Conservation (phyloP, 805 yeast genomes). For the Blastobotrys mokoenaii region DNA sequence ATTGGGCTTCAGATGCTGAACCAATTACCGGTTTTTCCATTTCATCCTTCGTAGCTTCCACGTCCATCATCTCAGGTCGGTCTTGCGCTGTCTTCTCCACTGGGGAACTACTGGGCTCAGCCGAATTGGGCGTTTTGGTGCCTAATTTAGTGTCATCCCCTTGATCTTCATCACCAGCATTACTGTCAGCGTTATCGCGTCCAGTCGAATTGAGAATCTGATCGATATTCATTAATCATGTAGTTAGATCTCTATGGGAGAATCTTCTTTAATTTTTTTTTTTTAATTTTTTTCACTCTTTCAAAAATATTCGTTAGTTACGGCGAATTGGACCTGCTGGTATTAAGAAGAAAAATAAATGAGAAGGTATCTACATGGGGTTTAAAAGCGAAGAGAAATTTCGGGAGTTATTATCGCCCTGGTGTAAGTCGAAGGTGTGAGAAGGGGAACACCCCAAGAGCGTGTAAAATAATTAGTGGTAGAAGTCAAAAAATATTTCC, state of each 20-base stretch:
- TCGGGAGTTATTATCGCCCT: too few species aligned
- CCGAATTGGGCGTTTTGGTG: not conserved
- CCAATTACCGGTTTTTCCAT: too few species aligned
- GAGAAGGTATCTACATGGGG: not conserved
- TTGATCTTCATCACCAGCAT: constrained; percentile 9
- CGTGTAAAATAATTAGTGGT: too few species aligned
- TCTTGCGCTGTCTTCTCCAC: not conserved
- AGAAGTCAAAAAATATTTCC: too few species aligned
- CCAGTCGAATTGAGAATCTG: constrained; percentile 14
- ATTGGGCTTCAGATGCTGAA: too few species aligned
- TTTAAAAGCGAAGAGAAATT: not conserved
- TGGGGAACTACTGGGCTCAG: constrained; percentile 1
- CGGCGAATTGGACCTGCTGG: not conserved
- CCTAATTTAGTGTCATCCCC: too few species aligned
- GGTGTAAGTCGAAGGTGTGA: too few species aligned
- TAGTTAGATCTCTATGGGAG: not conserved
- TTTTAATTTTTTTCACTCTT: not conserved
- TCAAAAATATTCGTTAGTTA: not conserved
- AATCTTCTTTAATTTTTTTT: not conserved
- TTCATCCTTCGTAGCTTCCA: too few species aligned
- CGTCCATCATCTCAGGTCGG: too few species aligned
- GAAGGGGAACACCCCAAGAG: too few species aligned
- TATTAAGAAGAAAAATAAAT: constrained; percentile 1
- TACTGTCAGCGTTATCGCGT: constrained; percentile 3
- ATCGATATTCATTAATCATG: constrained; percentile 18